These are phyloP conservation scores for Aspergillus sp. DNA, from an alignment of 2,329 filamentous ascomycete genomes.

Conservation along the genomic window DNA sequence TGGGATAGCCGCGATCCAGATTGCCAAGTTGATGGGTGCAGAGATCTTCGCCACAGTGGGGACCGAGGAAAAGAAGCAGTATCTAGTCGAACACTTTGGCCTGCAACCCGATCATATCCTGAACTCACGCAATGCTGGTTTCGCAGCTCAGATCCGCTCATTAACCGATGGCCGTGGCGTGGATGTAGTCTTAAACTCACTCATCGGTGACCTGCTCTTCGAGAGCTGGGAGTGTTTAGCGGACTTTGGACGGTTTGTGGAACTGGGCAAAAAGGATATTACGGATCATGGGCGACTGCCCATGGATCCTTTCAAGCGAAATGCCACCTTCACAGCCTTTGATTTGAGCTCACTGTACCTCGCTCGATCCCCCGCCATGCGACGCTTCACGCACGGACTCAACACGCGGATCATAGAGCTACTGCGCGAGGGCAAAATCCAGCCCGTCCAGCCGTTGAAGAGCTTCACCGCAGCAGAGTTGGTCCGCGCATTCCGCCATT, in stretches of 20 bases:
- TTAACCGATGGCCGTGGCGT: constrained; percentile 14
- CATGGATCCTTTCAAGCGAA: constrained; percentile 1
- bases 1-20: constrained; percentile 18
- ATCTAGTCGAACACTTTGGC: constrained; percentile 19
- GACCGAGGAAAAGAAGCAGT: constrained; percentile 11
- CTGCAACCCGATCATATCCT: constrained; percentile 19
- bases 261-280: constrained; percentile 49
- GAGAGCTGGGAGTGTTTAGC: constrained; percentile 18
- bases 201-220: constrained; percentile 15
- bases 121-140: constrained; percentile 11
- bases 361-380: not conserved
- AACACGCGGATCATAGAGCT: constrained; percentile 2
- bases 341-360: not conserved
- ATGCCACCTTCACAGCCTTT: constrained; percentile 1
- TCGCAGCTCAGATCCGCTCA: constrained; percentile 2
- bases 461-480: constrained; percentile 6
- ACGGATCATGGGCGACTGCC: not conserved
- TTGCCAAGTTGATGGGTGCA: constrained; percentile 15
- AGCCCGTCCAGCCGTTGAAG: constrained; percentile 1
- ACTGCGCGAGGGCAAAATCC: not conserved
- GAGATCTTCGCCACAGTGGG: constrained; percentile 17
- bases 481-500: constrained; percentile 3
- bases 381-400: not conserved
- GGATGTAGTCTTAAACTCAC: constrained; percentile 21
- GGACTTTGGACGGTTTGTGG: constrained; percentile 48